Conservation (phyloP, 306 rosid genomes). For the Carpinus viminea region DNA sequence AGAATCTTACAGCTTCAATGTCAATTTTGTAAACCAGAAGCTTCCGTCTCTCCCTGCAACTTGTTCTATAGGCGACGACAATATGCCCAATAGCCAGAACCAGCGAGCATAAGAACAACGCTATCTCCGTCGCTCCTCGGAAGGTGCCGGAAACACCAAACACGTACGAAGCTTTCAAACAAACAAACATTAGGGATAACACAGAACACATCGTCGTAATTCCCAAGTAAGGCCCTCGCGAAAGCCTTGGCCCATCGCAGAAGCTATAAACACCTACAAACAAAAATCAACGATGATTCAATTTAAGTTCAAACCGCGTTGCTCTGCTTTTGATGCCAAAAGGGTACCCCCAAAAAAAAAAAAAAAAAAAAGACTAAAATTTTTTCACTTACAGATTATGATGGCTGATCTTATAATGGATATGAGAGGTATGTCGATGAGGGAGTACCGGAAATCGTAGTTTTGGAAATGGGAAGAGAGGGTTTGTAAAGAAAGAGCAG, state of each 20-base stretch:
- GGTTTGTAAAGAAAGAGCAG: slow-evolving; percentile 40
- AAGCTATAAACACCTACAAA: slow-evolving; percentile 78
- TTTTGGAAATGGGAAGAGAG: slow-evolving; percentile 64
- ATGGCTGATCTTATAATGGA: slow-evolving; percentile 73
- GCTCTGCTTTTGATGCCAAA: slow-evolving; percentile 6
- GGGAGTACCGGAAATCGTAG: slow-evolving; percentile 87
- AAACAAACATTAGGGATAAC: slow-evolving; percentile 71
- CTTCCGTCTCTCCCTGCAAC: slow-evolving; percentile 96
- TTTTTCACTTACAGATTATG: slow-evolving; percentile 72
- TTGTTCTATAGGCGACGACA: slow-evolving; percentile 82
- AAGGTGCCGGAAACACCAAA: slow-evolving; percentile 36
- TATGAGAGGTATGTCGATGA: slow-evolving; percentile 82
- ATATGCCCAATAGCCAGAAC: slow-evolving; percentile 83
- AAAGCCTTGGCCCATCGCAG: slow-evolving; percentile 86
- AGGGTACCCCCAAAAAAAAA: slow-evolving; percentile 27
- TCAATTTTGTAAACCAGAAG: slow-evolving; percentile 93
- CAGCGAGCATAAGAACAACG: slow-evolving; percentile 70
- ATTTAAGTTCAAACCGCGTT: neutral
- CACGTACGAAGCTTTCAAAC: slow-evolving; percentile 71
- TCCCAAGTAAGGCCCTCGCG: slow-evolving; percentile 83
- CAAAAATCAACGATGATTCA: neutral
- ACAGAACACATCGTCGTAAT: slow-evolving; percentile 72
- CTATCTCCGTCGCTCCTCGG: slow-evolving; percentile 49
- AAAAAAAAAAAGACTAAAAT: slow-evolving; percentile 5
- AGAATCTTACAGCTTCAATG: slow-evolving; percentile 85